These are phyloP conservation scores for Lachancea nothofagi DNA, from an alignment of 805 yeast species.

Conservation along the genomic window DNA sequence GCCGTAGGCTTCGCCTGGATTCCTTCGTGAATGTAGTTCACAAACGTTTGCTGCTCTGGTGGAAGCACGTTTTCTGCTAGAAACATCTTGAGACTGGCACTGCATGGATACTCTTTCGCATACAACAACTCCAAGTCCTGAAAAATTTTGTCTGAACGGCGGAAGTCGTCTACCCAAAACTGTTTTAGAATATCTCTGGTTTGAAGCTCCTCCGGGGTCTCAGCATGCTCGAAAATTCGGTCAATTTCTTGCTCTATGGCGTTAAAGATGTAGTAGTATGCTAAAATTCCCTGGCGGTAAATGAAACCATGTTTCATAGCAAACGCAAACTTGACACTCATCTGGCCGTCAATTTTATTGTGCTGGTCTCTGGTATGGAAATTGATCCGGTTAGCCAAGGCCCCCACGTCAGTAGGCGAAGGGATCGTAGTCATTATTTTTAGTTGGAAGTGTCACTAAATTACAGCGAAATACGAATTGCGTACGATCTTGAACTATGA, in stretches of 20 bases:
- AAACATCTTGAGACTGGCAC: constrained; percentile 9
- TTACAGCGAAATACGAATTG: too few relatives aligned
- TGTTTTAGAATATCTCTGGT: constrained; percentile 42
- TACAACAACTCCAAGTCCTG: constrained; percentile 67
- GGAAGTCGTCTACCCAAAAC: constrained; percentile 67
- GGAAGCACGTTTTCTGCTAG: constrained; percentile 30
- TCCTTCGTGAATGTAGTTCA: constrained; percentile 50
- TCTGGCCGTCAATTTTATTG: constrained; percentile 60
- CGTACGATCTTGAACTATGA: too few relatives aligned
- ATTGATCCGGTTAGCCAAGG: constrained; percentile 78
- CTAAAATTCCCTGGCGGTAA: constrained; percentile 75
- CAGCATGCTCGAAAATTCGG: constrained; percentile 51
- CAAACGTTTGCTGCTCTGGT: constrained; percentile 56
- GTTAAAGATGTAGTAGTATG: constrained; percentile 62
- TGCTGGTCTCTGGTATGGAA: constrained; percentile 59
- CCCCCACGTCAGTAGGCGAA: constrained; percentile 73
- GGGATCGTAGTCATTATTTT: constrained; percentile 47
- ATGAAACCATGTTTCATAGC: constrained; percentile 72
- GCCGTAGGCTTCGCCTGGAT: constrained; percentile 62
- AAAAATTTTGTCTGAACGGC: constrained; percentile 51
- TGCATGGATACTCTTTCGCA: constrained; percentile 36
- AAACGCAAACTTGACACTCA: constrained; percentile 64
- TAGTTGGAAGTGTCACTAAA: too few relatives aligned
- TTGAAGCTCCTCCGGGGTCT: constrained; percentile 50
- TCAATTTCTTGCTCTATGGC: constrained; percentile 50